Base-by-base conservation (phyloP, 805 yeast genomes). In the Candida xiaguanensis region DNA sequence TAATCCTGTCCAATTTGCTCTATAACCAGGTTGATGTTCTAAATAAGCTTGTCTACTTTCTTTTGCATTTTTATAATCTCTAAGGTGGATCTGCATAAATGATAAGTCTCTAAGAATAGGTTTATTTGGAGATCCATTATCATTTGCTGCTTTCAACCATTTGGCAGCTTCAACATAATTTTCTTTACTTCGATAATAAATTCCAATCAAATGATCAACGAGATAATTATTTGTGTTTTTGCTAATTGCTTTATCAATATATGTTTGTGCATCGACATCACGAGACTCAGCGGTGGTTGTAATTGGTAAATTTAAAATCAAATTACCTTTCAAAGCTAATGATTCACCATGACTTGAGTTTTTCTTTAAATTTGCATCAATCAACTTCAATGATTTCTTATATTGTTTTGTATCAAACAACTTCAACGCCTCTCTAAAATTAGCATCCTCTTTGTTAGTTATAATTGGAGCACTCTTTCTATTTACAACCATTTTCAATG, bases 1-100 rank as follows among this genome's bases (percentile, higher is more conserved):
- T 37, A 85, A 71, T 0, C 83, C 82, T 1, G 95, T 85, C 96
- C 96, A 90, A 55, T 87, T 85, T 45, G 91, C 89, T 47, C 96
- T 75, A 56, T 78, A 85, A 0, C 95, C 95, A 8, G 93, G 80
- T 50, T 76, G 82, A 18, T 75, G 73, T 51, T 83, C 85, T 59
- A 93, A 72, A 51, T 79, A 80, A 27, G 72, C 70, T 43, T 77
- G 78, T 51, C 97, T 75, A 2, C 91, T 75, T 8, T 65, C 75
- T 4, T 77, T 71, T 45, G 84, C 71, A 17, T 72, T 72, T 49
- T 75, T 76, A 56, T 68, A 87, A 53, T 87, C 90, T 44, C 96
- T 78, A 46, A 73, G 69, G 52, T 93, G 98, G 20, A 85, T 67
- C 54, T 90, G 91, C 62, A 87, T 72, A 32, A 82, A 69, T 11